Evolutionary conservation across 352 stramenopile species (phyloP), one percentile per base, ranked within the genome.

Genomic region (Pythium rhizo-oryzae): DNA sequence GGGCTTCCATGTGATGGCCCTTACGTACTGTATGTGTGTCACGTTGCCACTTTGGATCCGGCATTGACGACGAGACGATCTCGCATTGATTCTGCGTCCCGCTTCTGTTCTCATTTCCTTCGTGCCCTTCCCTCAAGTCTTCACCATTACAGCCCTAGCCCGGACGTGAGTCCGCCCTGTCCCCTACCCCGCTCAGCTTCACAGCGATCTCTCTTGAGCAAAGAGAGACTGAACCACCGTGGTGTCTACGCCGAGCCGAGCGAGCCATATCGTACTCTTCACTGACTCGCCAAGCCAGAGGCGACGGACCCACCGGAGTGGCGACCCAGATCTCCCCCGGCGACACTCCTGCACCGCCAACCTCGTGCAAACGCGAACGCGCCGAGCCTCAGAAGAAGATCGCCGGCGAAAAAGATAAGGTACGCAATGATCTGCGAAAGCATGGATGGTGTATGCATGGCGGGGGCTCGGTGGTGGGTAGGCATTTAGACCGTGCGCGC

Each of bases 71-170:
- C 50, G 41, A 33, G 56, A 70, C 64, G 64, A 70, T 59, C 30
- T 70, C 35, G 43, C 44, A 59, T 70, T 53, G 44, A 37, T 59
- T 53, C 46, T n/a, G 11, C 47, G 63, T 54, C 63, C 43, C 49
- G 44, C 57, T 58, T 70, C 54, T 70, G 63, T 51, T 44, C 49
- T 24, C 60, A 35, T 67, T 67, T 67, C 51, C 60, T 53, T 67
- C 51, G 37, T 67, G 60, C 60, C 60, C 54, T 63, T 59, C 63
- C 37, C 63, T 62, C 54, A 70, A 59, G 33, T 60, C 55, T 63
- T 44, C 55, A 64, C 58, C 63, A 64, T 70, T 70, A 64, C 63
- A 64, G 54, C 54, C 64, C 64, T 70, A 70, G 8, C 64, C 64
- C 55, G 25, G 28, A 59, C 47, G 56, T 70, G 56, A 65, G 56